Evolutionary conservation across 2,329 filamentous ascomycete species (phyloP).

Genomic region (Colletotrichum godetiae): DNA sequence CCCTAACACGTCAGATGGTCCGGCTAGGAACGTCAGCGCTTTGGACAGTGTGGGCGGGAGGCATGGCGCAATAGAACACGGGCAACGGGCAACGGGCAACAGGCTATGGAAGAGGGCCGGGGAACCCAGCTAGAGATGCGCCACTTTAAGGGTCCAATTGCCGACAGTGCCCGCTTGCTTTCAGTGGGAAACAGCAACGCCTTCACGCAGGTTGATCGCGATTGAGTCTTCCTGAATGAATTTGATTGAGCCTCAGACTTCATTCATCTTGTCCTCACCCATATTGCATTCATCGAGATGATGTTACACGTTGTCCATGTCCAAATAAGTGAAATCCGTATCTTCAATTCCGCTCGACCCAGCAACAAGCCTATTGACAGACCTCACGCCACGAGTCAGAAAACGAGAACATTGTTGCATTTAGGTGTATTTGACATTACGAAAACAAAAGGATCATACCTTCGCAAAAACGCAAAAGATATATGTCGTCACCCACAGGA

Average conservation of each 20-base stretch:
- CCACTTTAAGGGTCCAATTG: not conserved
- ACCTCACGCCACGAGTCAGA: not conserved
- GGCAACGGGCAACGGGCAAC: too few species aligned
- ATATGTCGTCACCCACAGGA: conserved; percentile 31
- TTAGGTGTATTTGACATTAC: too few species aligned
- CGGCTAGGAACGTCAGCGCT: not conserved
- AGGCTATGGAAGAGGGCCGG: too few species aligned
- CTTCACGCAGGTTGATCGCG: not conserved
- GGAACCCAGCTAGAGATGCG: not conserved
- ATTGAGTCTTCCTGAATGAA: not conserved
- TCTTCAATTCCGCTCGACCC: not conserved
- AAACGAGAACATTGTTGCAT: not conserved
- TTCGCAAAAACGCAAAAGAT: not conserved
- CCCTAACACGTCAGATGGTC: not conserved
- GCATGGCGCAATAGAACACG: not conserved
- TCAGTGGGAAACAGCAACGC: not conserved
- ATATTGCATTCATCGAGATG: not conserved
- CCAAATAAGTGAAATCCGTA: not conserved
- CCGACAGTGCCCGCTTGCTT: not conserved
- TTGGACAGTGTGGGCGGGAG: not conserved
- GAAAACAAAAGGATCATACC: too few species aligned
- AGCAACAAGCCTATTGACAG: not conserved
- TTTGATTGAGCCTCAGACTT: not conserved
- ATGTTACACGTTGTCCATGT: not conserved
- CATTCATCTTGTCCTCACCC: not conserved